phyloP scores from a whole-genome alignment of 2,329 filamentous ascomycete species.

The Rhinocladiella mackenziei region DNA sequence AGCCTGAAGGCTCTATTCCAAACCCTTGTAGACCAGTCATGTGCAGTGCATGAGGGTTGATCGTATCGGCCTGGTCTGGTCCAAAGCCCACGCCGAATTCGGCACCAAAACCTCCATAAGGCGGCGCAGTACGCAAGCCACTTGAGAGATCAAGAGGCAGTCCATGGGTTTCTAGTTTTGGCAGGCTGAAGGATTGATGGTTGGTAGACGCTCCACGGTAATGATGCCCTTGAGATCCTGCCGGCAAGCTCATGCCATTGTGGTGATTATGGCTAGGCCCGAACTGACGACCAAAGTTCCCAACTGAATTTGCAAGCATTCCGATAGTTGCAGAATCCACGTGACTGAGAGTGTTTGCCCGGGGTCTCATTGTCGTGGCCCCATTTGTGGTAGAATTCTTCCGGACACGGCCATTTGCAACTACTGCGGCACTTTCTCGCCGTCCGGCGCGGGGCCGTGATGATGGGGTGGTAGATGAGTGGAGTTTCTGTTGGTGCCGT shows the following conservation, averaged over 20 bases:
- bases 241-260: slow-evolving; percentile 67
- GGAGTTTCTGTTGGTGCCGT: slow-evolving; percentile 96
- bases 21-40: slow-evolving; percentile 67
- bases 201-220: slow-evolving; percentile 69
- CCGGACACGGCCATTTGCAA: slow-evolving; percentile 67
- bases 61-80: slow-evolving; percentile 50
- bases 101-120: slow-evolving; percentile 59
- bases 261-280: slow-evolving; percentile 62
- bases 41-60: slow-evolving; percentile 69
- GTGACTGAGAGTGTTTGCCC: slow-evolving; percentile 95
- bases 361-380: slow-evolving; percentile 65
- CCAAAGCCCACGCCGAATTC: slow-evolving; percentile 64
- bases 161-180: slow-evolving; percentile 76
- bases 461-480: slow-evolving; percentile 85
- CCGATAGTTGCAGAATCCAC: slow-evolving; percentile 74
- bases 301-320: slow-evolving; percentile 57
- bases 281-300: slow-evolving; percentile 38
- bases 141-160: slow-evolving; percentile 64
- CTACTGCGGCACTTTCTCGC: slow-evolving; percentile 76
- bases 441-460: slow-evolving; percentile 76
- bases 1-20: slow-evolving; percentile 39
- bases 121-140: slow-evolving; percentile 74
- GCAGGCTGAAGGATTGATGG: slow-evolving; percentile 66
- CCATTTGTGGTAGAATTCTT: slow-evolving; percentile 81
- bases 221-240: slow-evolving; percentile 51